Percentiles rank a stretch among this genome's conserved stretches.
Evolutionary conservation across 1,139 yeast species (phyloP).

Genomic region (Debaryomyces robertsiae): DNA sequence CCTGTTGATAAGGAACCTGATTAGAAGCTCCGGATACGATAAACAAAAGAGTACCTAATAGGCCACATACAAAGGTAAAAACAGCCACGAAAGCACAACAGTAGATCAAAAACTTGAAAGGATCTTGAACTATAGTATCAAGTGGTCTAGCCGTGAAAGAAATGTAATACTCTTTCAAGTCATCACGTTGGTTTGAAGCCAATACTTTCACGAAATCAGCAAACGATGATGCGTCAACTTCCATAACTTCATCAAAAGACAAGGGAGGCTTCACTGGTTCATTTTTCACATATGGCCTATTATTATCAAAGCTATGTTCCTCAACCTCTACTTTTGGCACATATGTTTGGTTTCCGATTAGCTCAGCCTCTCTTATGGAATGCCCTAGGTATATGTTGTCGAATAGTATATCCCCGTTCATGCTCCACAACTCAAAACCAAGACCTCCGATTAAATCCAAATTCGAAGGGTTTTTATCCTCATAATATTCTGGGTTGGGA

Average conservation of each 20-base stretch:
- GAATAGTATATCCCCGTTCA: slow-evolving; percentile 72
- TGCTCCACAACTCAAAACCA: slow-evolving; percentile 91
- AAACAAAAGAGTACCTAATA: slow-evolving; percentile 14
- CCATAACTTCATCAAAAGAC: slow-evolving; percentile 39
- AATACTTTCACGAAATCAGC: slow-evolving; percentile 21
- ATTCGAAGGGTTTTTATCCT: slow-evolving; percentile 59
- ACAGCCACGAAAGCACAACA: slow-evolving; percentile 41
- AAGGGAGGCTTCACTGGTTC: slow-evolving; percentile 45
- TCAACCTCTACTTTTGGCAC: slow-evolving; percentile 64
- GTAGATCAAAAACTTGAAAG: slow-evolving; percentile 52
- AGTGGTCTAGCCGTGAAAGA: slow-evolving; percentile 48
- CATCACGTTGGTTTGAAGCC: slow-evolving; percentile 25
- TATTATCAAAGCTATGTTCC: slow-evolving; percentile 34
- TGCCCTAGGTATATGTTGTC: slow-evolving; percentile 88
- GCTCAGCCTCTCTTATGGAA: slow-evolving; percentile 78
- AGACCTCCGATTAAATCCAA: slow-evolving; percentile 74
- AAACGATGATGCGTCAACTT: slow-evolving; percentile 27
- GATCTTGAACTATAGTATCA: slow-evolving; percentile 42
- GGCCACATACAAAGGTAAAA: slow-evolving; percentile 45
- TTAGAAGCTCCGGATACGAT: slow-evolving; percentile 20
- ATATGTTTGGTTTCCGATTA: slow-evolving; percentile 76
- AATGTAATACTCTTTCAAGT: slow-evolving; percentile 33
- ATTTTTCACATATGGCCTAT: slow-evolving; percentile 41
- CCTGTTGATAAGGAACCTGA: slow-evolving; percentile 4
- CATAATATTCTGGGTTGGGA: slow-evolving; percentile 69